Conservation (phyloP, 495 filamentous ascomycete genomes). For the Penicillium nucicola region DNA sequence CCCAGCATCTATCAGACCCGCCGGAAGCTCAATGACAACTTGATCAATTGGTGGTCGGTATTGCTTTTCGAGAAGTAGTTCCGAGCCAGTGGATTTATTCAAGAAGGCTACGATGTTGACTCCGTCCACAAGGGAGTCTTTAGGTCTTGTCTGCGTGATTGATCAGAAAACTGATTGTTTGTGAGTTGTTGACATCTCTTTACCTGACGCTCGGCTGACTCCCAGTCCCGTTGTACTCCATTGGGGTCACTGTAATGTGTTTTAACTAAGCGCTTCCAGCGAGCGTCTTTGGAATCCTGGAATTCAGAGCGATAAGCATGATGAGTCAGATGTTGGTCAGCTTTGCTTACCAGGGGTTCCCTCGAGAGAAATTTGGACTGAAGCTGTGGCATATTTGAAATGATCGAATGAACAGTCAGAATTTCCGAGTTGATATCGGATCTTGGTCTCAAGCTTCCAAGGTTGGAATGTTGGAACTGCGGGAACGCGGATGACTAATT, state of each 20-base stretch:
- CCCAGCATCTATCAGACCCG: constrained; percentile 72
- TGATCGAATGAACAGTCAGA: no score
- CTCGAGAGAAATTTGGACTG: constrained; percentile 2
- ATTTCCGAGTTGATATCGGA: no score
- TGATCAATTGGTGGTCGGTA: constrained; percentile 73
- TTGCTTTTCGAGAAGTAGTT: constrained; percentile 75
- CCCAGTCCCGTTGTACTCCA: constrained; percentile 63
- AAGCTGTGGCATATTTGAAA: background rate
- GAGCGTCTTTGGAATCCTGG: constrained; percentile 48
- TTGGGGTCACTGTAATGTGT: constrained; percentile 65
- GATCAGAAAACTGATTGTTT: no score
- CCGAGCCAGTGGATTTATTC: constrained; percentile 58
- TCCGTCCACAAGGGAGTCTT: constrained; percentile 65
- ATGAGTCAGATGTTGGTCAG: background rate
- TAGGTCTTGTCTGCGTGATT: constrained; percentile 50
- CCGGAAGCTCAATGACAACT: constrained; percentile 70
- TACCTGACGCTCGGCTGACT: constrained; percentile 64
- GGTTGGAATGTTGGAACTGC: no score
- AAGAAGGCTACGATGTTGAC: constrained; percentile 81
- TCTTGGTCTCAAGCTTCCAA: no score
- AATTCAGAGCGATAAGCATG: background rate
- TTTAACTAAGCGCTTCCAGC: constrained; percentile 64
- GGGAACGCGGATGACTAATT: no score
- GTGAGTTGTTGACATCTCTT: background rate
- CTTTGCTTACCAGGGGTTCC: constrained; percentile 1